phyloP scores from a whole-genome alignment of 2,329 filamentous ascomycete species.

The Ilyonectria mors-panacis region DNA sequence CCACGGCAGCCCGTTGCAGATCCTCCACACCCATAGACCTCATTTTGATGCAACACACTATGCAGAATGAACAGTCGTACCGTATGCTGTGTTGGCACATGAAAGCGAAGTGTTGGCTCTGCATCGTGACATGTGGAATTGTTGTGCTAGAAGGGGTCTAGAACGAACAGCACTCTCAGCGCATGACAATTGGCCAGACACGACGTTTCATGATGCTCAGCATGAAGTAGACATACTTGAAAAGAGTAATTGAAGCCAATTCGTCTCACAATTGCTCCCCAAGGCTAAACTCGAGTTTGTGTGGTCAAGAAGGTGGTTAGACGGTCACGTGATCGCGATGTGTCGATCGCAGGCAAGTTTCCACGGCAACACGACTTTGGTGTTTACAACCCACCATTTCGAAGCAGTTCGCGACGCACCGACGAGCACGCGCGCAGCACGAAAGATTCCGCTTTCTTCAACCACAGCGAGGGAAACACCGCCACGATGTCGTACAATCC shows the following conservation, averaged over 20 bases:
- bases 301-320: background rate
- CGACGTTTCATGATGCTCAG: background rate
- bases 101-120: slow-evolving; percentile 21
- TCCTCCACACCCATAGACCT: slow-evolving; percentile 20
- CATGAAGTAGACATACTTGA: background rate
- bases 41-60: slow-evolving; percentile 18
- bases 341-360: slow-evolving; percentile 33
- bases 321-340: slow-evolving; percentile 35
- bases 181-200: background rate
- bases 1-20: slow-evolving; percentile 21
- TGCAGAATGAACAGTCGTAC: slow-evolving; percentile 10
- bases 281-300: background rate
- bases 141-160: background rate
- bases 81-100: slow-evolving; percentile 26
- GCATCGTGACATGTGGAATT: slow-evolving; percentile 17
- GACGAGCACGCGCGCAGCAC: slow-evolving; percentile 16
- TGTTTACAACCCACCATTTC: slow-evolving; percentile 42
- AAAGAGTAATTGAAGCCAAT: slow-evolving; percentile 3
- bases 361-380: slow-evolving; percentile 42
- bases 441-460: slow-evolving; percentile 6
- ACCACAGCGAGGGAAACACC: slow-evolving; percentile 6
- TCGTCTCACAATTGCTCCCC: slow-evolving; percentile 1
- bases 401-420: slow-evolving; percentile 31
- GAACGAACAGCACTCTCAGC: slow-evolving; percentile 2
- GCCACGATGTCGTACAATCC: slow-evolving; percentile 70